phyloP scores from a whole-genome alignment of 805 yeast species.

The Sugiyamaella chiloensis region DNA sequence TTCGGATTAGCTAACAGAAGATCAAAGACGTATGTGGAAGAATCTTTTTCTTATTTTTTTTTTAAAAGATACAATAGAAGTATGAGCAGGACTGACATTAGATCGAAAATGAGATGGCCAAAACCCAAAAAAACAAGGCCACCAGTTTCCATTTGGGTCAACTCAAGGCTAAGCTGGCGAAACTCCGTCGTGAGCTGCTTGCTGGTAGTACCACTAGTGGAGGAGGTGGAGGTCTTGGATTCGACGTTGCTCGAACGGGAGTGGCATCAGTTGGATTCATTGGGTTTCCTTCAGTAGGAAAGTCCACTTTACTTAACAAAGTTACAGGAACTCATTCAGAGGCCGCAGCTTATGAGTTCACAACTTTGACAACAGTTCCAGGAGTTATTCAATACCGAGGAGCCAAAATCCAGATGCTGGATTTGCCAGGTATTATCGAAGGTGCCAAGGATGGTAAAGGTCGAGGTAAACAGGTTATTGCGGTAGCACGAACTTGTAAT shows the following conservation, averaged over 20 bases:
- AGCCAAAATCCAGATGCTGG: constrained; percentile 97
- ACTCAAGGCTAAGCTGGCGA: constrained; percentile 93
- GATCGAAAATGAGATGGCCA: constrained; percentile 97
- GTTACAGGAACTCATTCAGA: constrained; percentile 95
- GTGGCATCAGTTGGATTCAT: constrained; percentile 97
- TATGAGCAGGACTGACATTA: constrained; percentile 51
- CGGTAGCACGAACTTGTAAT: constrained; percentile 98
- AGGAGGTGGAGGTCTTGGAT: constrained; percentile 90
- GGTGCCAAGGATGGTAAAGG: constrained; percentile 99
- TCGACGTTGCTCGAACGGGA: constrained; percentile 98
- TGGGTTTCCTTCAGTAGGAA: constrained; percentile 95
- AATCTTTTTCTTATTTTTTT: no score
- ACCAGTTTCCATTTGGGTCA: constrained; percentile 97
- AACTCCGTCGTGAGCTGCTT: constrained; percentile 85
- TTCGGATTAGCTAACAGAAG: constrained; percentile 10
- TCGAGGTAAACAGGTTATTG: constrained; percentile 97
- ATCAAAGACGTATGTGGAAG: constrained; percentile 32
- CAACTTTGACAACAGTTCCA: constrained; percentile 95
- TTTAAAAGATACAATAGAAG: background rate
- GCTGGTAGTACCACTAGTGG: constrained; percentile 71
- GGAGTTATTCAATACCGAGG: constrained; percentile 96
- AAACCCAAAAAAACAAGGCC: constrained; percentile 96
- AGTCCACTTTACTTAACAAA: constrained; percentile 70
- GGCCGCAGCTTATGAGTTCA: constrained; percentile 96
- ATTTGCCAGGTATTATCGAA: constrained; percentile 93